These are phyloP conservation scores for Fagus crenata DNA, from an alignment of 306 rosid genomes.

Conservation along the genomic window DNA sequence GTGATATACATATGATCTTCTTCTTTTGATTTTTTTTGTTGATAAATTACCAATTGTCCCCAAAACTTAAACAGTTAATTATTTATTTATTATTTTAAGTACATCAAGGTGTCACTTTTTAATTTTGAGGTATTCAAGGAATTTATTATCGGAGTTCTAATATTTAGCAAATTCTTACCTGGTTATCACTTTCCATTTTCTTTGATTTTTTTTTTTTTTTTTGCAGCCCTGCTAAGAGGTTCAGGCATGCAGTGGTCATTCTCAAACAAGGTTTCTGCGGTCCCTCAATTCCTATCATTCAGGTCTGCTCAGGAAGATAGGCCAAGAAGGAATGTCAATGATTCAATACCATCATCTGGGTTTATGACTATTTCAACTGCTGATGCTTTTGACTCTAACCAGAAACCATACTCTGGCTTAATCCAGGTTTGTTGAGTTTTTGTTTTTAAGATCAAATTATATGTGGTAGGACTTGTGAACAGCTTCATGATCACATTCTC, in stretches of 20 bases:
- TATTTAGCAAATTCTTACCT: neutral
- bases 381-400: slow-evolving; percentile 51
- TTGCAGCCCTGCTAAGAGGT: slow-evolving; percentile 47
- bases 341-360: slow-evolving; percentile 49
- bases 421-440: slow-evolving; percentile 51
- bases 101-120: neutral
- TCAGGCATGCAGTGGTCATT: slow-evolving; percentile 92
- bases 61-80: too few species aligned
- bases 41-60: neutral
- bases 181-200: neutral
- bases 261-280: slow-evolving; percentile 64
- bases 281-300: slow-evolving; percentile 73
- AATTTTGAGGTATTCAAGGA: slow-evolving; percentile 9
- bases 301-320: slow-evolving; percentile 65
- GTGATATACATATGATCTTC: neutral
- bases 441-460: neutral
- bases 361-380: slow-evolving; percentile 48
- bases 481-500: neutral
- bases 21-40: neutral
- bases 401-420: slow-evolving; percentile 42
- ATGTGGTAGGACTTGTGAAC: neutral
- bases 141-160: slow-evolving; percentile 6
- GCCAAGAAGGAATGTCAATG: slow-evolving; percentile 41
- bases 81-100: too few species aligned
- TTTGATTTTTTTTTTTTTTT: slow-evolving; percentile 28